Evolutionary conservation across 257 asterid species (phyloP).

Genomic region (Ballota nigra): DNA sequence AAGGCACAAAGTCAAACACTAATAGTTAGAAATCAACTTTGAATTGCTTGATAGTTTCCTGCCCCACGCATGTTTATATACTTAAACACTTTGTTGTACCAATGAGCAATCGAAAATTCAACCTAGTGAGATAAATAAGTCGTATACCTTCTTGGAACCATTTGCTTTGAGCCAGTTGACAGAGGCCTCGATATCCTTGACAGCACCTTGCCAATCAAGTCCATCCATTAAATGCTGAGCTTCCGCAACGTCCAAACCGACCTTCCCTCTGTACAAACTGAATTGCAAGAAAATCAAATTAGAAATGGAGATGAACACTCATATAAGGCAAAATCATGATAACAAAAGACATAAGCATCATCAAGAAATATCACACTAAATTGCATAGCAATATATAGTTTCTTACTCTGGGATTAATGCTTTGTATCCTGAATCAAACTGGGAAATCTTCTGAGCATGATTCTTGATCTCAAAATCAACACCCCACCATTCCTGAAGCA

Average conservation of each 20-base stretch:
- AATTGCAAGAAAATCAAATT: conserved; percentile 9
- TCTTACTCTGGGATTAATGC: conserved; percentile 96
- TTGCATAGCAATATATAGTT: neutral
- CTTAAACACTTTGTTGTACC: neutral
- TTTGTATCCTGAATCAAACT: conserved; percentile 76
- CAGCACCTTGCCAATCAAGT: conserved; percentile 95
- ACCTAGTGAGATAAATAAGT: neutral
- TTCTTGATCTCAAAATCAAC: conserved; percentile 94
- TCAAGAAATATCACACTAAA: conserved; percentile 3
- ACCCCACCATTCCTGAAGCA: conserved; percentile 99
- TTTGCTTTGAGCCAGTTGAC: conserved; percentile 88
- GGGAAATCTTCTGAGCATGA: conserved; percentile 88
- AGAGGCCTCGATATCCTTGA: conserved; percentile 92
- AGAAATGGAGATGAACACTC: neutral
- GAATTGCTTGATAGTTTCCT: neutral
- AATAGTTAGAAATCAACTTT: neutral
- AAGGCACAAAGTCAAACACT: conserved; percentile 3
- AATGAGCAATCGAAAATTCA: neutral
- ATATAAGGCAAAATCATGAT: too few relatives aligned
- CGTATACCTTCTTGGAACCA: conserved; percentile 79
- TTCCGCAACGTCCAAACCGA: conserved; percentile 93
- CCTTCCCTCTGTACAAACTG: conserved; percentile 93
- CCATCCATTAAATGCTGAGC: conserved; percentile 98
- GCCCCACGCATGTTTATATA: neutral
- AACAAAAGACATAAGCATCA: neutral